Evolutionary conservation across 2,329 filamentous ascomycete species (phyloP).

Genomic region (Penicillium sp.): DNA sequence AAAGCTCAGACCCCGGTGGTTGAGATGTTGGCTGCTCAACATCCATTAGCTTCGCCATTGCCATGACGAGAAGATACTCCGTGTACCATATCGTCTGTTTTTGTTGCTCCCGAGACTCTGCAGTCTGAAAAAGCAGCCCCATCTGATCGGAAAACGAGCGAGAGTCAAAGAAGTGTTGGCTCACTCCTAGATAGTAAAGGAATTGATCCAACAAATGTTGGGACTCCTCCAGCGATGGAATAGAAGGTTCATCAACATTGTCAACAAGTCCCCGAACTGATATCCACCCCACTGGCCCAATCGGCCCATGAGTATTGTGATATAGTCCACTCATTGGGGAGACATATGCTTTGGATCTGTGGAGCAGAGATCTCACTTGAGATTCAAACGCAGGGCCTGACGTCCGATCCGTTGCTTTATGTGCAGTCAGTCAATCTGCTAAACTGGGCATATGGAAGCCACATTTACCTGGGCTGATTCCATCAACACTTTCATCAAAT

Average conservation of each 20-base stretch:
- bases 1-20: conserved; percentile 16
- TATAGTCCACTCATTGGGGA: background rate
- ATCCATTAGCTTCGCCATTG: conserved; percentile 26
- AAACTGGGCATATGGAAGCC: background rate
- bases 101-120: conserved; percentile 8
- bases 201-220: conserved; percentile 22
- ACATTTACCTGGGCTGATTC: conserved; percentile 16
- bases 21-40: conserved; percentile 17
- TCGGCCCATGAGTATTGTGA: background rate
- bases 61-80: conserved; percentile 26
- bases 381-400: conserved; percentile 21
- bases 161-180: conserved; percentile 24
- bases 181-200: conserved; percentile 25
- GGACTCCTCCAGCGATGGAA: conserved; percentile 17
- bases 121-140: conserved; percentile 17
- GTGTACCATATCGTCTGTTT: conserved; percentile 18
- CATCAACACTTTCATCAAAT: conserved; percentile 2
- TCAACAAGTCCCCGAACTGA: conserved; percentile 6
- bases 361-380: conserved; percentile 18
- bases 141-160: conserved; percentile 20
- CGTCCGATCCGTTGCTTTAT: conserved; percentile 19
- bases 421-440: background rate
- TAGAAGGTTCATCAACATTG: background rate
- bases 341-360: conserved; percentile 5
- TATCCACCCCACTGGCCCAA: conserved; percentile 1